These are phyloP conservation scores for Xenosphaeropsis pyriputrescens DNA, from an alignment of 2,329 filamentous ascomycete genomes.

Conservation along the genomic window DNA sequence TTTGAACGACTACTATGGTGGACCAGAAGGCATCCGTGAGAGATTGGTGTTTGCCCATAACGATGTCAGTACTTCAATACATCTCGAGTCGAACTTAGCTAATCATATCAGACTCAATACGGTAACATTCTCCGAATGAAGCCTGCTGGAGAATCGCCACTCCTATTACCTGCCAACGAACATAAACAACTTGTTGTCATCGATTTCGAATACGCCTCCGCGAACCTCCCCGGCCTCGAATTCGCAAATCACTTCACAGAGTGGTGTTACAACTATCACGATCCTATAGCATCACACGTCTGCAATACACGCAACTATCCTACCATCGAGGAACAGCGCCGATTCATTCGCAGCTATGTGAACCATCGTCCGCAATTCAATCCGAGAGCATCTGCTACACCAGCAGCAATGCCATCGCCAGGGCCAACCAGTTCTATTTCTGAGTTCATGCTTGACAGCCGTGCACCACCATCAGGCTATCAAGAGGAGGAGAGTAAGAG, in stretches of 20 bases:
- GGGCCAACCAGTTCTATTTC: background rate
- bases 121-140: conserved; percentile 79
- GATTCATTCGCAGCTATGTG: conserved; percentile 78
- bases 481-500: conserved; percentile 43
- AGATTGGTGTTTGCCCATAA: conserved; percentile 92
- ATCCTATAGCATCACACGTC: conserved; percentile 44
- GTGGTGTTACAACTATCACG: conserved; percentile 97
- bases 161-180: conserved; percentile 77
- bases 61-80: conserved; percentile 48
- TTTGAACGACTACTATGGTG: conserved; percentile 60
- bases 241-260: conserved; percentile 98
- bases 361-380: conserved; percentile 60
- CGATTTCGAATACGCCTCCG: conserved; percentile 93
- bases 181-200: conserved; percentile 96
- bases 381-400: conserved; percentile 24
- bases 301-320: conserved; percentile 64
- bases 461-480: conserved; percentile 26
- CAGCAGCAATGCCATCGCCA: conserved; percentile 7
- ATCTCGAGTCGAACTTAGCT: too few relatives aligned
- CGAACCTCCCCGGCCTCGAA: conserved; percentile 74
- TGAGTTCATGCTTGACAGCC: conserved; percentile 72
- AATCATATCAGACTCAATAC: conserved; percentile 66
- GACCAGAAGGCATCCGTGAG: conserved; percentile 49
- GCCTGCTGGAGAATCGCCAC: conserved; percentile 59
- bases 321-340: conserved; percentile 62